A percentile compares a stretch with the other conserved stretches of the same genome.
These are phyloP conservation scores for Gossypium raimondii DNA, from an alignment of 345 rosid genomes.

Conservation along the genomic window DNA sequence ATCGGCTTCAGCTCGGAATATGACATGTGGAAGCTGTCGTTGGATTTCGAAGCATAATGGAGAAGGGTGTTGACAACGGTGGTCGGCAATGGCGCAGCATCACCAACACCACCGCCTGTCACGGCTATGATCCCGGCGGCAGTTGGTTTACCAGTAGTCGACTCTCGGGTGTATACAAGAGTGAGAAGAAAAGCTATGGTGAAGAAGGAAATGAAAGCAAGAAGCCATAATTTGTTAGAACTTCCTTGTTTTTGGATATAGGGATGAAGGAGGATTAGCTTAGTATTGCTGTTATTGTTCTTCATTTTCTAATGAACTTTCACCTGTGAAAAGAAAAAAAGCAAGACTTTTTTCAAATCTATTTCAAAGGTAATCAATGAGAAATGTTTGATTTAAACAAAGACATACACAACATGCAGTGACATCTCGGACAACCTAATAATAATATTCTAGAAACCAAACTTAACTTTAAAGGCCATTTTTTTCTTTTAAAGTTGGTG, in stretches of 20 bases:
- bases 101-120: slow-evolving; percentile 14
- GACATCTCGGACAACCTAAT: slow-evolving; percentile 4
- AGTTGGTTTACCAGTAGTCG: slow-evolving; percentile 28
- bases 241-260: slow-evolving; percentile 87
- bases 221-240: slow-evolving; percentile 80
- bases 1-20: slow-evolving; percentile 68
- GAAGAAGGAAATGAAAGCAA: slow-evolving; percentile 74
- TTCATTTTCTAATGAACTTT: slow-evolving; percentile 38
- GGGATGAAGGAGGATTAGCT: slow-evolving; percentile 89
- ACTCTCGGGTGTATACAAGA: slow-evolving; percentile 69
- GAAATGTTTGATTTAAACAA: slow-evolving; percentile 29
- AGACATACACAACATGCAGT: slow-evolving; percentile 13
- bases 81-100: slow-evolving; percentile 45
- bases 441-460: neutral
- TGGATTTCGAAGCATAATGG: slow-evolving; percentile 76
- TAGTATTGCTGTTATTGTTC: slow-evolving; percentile 67
- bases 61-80: slow-evolving; percentile 70
- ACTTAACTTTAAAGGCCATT: neutral
- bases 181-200: slow-evolving; percentile 77
- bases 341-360: neutral
- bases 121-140: slow-evolving; percentile 23
- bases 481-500: neutral
- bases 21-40: slow-evolving; percentile 74
- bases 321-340: neutral
- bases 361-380: slow-evolving; percentile 10